Conservation (phyloP, 345 rosid species). For the Brassica juncea region DNA sequence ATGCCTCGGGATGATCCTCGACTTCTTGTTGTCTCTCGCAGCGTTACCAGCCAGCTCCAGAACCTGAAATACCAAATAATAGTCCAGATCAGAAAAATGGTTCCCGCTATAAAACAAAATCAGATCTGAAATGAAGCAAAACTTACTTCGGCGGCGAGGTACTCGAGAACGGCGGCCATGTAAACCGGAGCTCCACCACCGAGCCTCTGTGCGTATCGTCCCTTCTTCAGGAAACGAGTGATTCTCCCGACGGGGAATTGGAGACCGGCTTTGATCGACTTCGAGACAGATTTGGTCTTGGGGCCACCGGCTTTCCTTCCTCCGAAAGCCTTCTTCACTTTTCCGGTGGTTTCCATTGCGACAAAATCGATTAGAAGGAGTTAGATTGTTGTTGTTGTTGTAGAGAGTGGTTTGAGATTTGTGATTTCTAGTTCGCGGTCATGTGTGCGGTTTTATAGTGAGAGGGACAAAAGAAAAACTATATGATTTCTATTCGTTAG, state of each 20-base stretch:
- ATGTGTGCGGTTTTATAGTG: not conserved
- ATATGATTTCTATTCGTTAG: conserved; percentile 5
- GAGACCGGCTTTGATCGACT: conserved; percentile 74
- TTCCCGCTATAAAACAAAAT: not conserved
- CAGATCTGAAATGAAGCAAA: not conserved
- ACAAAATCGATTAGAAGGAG: not conserved
- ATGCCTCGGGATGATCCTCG: conserved; percentile 73
- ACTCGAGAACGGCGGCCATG: conserved; percentile 85
- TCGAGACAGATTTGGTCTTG: conserved; percentile 68
- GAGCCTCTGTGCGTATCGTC: conserved; percentile 69
- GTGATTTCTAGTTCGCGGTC: not conserved
- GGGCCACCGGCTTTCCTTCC: conserved; percentile 86
- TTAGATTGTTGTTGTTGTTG: not conserved
- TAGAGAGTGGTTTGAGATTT: not conserved
- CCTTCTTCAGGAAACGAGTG: conserved; percentile 78
- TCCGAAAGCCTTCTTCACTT: conserved; percentile 72
- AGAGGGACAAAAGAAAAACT: not conserved
- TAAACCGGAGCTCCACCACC: conserved; percentile 89
- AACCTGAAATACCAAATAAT: conserved; percentile 42
- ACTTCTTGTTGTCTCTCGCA: conserved; percentile 78
- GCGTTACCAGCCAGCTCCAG: conserved; percentile 82
- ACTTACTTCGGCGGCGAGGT: conserved; percentile 78
- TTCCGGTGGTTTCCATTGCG: conserved; percentile 60
- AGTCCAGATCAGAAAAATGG: not conserved
- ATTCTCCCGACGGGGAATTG: conserved; percentile 89